Evolutionary conservation across 2,329 filamentous ascomycete genomes (phyloP).

Genomic region (Phaeoacremonium minimum): DNA sequence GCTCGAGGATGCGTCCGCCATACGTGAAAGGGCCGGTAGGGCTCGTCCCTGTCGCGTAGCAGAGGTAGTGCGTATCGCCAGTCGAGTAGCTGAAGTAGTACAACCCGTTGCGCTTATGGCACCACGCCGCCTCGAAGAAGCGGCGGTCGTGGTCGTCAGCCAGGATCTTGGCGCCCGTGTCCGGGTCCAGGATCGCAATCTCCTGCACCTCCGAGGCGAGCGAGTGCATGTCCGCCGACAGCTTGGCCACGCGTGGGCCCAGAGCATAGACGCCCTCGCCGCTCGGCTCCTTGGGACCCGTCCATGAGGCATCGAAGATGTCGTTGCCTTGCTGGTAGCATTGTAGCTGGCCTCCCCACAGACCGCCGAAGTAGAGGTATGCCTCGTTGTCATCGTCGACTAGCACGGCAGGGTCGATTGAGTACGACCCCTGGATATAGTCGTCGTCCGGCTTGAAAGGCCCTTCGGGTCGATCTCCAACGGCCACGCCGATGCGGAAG

Average conservation of each 20-base stretch:
- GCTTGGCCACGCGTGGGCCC: constrained; percentile 60
- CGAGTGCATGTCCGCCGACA: constrained; percentile 61
- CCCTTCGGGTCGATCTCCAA: constrained; percentile 58
- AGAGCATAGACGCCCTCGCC: constrained; percentile 55
- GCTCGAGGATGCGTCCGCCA: constrained; percentile 66
- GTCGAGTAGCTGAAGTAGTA: constrained; percentile 80
- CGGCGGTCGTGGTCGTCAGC: constrained; percentile 68
- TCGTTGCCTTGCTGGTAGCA: constrained; percentile 59
- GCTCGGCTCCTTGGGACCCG: constrained; percentile 54
- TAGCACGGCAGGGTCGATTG: constrained; percentile 72
- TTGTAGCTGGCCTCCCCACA: constrained; percentile 79
- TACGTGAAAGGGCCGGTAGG: constrained; percentile 73
- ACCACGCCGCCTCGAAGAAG: constrained; percentile 79
- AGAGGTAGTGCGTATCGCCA: constrained; percentile 72
- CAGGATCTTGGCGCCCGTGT: constrained; percentile 52
- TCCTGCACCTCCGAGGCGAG: constrained; percentile 55
- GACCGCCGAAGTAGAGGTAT: constrained; percentile 72
- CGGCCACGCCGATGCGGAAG: constrained; percentile 73
- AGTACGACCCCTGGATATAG: constrained; percentile 65
- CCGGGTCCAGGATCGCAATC: constrained; percentile 59
- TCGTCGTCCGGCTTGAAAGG: constrained; percentile 64
- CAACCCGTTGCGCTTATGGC: constrained; percentile 65
- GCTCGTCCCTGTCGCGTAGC: constrained; percentile 60
- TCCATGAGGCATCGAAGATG: constrained; percentile 50
- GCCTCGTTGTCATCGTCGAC: constrained; percentile 62